Conservation (phyloP, 129 eudicot genomes). For the Glebionis coronaria region DNA sequence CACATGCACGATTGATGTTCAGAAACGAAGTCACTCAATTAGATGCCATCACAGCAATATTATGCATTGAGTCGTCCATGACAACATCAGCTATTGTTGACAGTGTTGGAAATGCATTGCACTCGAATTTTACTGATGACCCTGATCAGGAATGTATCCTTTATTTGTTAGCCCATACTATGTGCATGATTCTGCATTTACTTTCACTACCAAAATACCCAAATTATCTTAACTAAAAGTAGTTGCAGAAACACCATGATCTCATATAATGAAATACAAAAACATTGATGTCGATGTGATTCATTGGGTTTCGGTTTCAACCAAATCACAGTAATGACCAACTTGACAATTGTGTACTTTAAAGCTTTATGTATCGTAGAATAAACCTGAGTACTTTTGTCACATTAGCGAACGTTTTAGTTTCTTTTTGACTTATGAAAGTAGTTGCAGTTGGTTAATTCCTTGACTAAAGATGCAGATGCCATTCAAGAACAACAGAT, state of each 20-base stretch:
- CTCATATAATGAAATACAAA: not conserved
- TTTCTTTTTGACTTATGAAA: not conserved
- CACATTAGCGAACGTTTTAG: no score
- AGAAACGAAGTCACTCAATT: slow-evolving; percentile 77
- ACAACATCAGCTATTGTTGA: slow-evolving; percentile 95
- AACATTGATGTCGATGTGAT: not conserved
- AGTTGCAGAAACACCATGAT: not conserved
- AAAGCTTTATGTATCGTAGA: not conserved
- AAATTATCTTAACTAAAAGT: not conserved
- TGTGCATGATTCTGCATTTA: not conserved
- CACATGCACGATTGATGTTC: slow-evolving; percentile 96
- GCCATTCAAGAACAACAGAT: slow-evolving; percentile 70
- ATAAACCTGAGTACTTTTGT: not conserved
- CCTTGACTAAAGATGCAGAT: slow-evolving; percentile 60
- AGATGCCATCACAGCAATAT: slow-evolving; percentile 87
- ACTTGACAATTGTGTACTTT: no score
- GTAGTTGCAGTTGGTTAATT: slow-evolving; percentile 14
- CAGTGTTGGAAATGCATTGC: slow-evolving; percentile 87
- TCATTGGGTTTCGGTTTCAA: not conserved
- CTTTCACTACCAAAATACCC: no score
- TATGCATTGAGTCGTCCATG: slow-evolving; percentile 97
- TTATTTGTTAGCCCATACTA: not conserved
- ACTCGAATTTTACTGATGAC: slow-evolving; percentile 79
- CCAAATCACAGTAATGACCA: no score
- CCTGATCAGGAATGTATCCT: slow-evolving; percentile 98